phyloP scores from a whole-genome alignment of 2,329 filamentous ascomycete genomes.

The Botrytis aclada region DNA sequence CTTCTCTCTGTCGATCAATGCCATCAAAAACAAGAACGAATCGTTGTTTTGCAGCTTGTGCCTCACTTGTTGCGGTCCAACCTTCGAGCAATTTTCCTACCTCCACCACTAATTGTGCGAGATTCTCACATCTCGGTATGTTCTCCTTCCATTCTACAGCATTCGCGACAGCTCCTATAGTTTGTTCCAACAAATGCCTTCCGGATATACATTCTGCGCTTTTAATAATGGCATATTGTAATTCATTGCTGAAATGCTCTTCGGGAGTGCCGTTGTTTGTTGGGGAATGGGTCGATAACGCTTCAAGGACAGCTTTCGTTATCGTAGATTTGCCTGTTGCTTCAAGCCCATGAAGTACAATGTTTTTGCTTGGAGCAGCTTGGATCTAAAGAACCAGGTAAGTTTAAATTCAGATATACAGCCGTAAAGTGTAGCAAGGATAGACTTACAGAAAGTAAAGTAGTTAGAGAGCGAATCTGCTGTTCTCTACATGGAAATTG shows the following conservation, averaged over 20 bases:
- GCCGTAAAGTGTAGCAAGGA: not conserved
- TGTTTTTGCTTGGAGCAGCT: slow-evolving; percentile 42
- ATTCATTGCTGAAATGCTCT: slow-evolving; percentile 45
- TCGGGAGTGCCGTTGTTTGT: slow-evolving; percentile 54
- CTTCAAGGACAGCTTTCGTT: slow-evolving; percentile 57
- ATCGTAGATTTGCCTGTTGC: slow-evolving; percentile 83
- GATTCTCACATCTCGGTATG: slow-evolving; percentile 70
- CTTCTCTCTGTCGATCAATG: slow-evolving; percentile 80
- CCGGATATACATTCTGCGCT: slow-evolving; percentile 75
- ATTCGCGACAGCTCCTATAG: slow-evolving; percentile 56
- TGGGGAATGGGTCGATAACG: slow-evolving; percentile 46
- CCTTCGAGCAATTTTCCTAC: slow-evolving; percentile 58
- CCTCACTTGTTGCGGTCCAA: slow-evolving; percentile 30
- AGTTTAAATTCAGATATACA: slow-evolving; percentile 24
- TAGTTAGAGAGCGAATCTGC: slow-evolving; percentile 57
- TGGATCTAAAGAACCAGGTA: slow-evolving; percentile 16
- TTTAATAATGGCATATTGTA: slow-evolving; percentile 61
- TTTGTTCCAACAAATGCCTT: slow-evolving; percentile 73
- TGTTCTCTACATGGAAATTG: slow-evolving; percentile 56
- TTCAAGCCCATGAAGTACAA: slow-evolving; percentile 80
- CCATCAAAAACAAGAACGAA: slow-evolving; percentile 86
- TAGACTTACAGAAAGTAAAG: slow-evolving; percentile 45
- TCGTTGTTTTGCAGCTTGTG: slow-evolving; percentile 41
- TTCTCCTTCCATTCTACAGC: slow-evolving; percentile 49
- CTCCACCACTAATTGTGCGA: slow-evolving; percentile 73